Percentiles rank a stretch among this genome's conserved stretches.
These are phyloP conservation scores for Syzygium jambos DNA, from an alignment of 345 rosid genomes.

Conservation along the genomic window DNA sequence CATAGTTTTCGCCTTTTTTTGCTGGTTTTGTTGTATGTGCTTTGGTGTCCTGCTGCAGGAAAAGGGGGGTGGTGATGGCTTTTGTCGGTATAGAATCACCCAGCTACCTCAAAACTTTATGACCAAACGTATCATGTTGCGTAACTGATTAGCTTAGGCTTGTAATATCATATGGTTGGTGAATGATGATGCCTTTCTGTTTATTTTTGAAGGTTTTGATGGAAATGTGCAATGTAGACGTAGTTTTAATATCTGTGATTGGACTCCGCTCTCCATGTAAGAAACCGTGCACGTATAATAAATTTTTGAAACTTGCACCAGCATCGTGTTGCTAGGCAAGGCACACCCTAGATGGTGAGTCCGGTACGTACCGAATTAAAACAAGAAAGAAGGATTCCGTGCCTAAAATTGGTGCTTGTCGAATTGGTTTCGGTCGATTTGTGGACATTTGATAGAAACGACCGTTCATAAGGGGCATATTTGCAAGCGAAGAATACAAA, in stretches of 20 bases:
- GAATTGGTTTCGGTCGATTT: not conserved
- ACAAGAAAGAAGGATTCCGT: not conserved
- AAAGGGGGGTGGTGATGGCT: not conserved
- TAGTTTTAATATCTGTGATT: not conserved
- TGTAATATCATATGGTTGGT: not conserved
- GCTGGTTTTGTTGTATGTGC: not conserved
- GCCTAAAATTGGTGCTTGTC: not conserved
- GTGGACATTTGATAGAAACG: not conserved
- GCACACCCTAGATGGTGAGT: no score
- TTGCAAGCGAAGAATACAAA: not conserved
- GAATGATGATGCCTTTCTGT: not conserved
- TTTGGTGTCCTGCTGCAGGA: not conserved
- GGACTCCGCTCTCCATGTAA: not conserved
- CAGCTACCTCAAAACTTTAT: not conserved
- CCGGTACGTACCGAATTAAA: not conserved
- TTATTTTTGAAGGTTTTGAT: not conserved
- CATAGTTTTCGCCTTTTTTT: not conserved
- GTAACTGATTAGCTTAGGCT: not conserved
- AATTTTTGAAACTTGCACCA: not conserved
- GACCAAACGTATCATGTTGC: not conserved
- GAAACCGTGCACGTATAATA: not conserved
- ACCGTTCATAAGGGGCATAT: not conserved
- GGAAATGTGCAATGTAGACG: not conserved
- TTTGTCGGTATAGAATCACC: not conserved
- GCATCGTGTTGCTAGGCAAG: not conserved